A percentile compares a stretch with the other conserved stretches of the same genome.
These are phyloP conservation scores for Daldinia vernicosa DNA, from an alignment of 495 filamentous ascomycete genomes.

Conservation along the genomic window DNA sequence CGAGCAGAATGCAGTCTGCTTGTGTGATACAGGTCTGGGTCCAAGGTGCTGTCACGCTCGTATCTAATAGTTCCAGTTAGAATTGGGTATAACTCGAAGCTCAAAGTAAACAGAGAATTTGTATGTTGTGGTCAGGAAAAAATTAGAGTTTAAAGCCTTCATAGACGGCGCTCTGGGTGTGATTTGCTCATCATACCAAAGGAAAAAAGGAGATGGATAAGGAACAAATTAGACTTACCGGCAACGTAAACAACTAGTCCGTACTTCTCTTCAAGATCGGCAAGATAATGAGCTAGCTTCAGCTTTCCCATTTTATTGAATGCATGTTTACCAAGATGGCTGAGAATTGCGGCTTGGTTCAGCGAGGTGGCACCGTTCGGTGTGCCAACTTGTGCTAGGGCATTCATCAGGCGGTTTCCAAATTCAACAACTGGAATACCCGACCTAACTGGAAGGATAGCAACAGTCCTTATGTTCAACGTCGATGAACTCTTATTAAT, in stretches of 20 bases:
- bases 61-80: slow-evolving; percentile 63
- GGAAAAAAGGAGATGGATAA: slow-evolving; percentile 6
- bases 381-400: slow-evolving; percentile 86
- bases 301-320: slow-evolving; percentile 98
- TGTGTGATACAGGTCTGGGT: slow-evolving; percentile 97
- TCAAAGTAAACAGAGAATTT: slow-evolving; percentile 1
- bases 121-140: slow-evolving; percentile 51
- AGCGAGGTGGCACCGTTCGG: slow-evolving; percentile 89
- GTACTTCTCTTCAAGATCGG: slow-evolving; percentile 96
- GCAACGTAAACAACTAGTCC: slow-evolving; percentile 95
- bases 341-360: slow-evolving; percentile 91
- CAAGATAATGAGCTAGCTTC: slow-evolving; percentile 94
- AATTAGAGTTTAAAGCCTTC: slow-evolving; percentile 59
- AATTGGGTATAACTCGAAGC: slow-evolving; percentile 2
- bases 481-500: slow-evolving; percentile 79
- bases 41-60: slow-evolving; percentile 95
- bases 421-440: slow-evolving; percentile 97
- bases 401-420: slow-evolving; percentile 85
- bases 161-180: slow-evolving; percentile 52
- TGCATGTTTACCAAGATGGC: slow-evolving; percentile 92
- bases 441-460: slow-evolving; percentile 87
- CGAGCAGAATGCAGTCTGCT: slow-evolving; percentile 92
- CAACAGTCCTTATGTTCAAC: slow-evolving; percentile 90
- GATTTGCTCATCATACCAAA: slow-evolving; percentile 56
- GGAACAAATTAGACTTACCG: slow-evolving; percentile 56